Evolutionary conservation across 805 yeast species (phyloP).

Genomic region (Lipomyces mesembrius): DNA sequence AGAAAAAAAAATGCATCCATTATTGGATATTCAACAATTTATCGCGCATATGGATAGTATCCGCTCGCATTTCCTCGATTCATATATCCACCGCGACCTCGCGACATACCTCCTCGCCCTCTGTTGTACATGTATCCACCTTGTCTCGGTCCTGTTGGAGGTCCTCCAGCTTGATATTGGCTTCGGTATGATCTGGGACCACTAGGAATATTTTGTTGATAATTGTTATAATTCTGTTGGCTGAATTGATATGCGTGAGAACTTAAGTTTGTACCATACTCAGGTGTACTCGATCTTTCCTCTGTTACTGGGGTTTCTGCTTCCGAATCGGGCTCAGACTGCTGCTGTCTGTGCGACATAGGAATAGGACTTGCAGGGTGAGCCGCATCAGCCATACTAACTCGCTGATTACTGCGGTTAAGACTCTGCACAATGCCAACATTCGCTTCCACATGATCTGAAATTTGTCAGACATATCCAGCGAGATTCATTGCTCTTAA

Average conservation of each 20-base stretch:
- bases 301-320: background rate
- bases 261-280: background rate
- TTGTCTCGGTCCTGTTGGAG: slow-evolving; percentile 25
- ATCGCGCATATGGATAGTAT: slow-evolving; percentile 30
- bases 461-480: background rate
- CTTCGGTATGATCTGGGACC: slow-evolving; percentile 24
- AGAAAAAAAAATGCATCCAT: background rate
- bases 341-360: background rate
- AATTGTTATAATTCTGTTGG: background rate
- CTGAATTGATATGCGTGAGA: background rate
- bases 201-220: slow-evolving; percentile 13
- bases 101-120: background rate
- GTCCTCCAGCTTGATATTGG: slow-evolving; percentile 1
- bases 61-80: slow-evolving; percentile 5
- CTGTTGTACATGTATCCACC: background rate
- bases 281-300: background rate
- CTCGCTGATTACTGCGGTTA: background rate
- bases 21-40: background rate
- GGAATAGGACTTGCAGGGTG: background rate
- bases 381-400: background rate
- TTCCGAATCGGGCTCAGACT: background rate
- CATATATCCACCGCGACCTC: slow-evolving; percentile 4
- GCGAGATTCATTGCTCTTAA: background rate
- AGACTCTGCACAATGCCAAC: background rate
- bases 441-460: background rate